Evolutionary conservation across 192 early-diverging fungal genomes (phyloP), one percentile per base, ranked within the genome.

Genomic region (Coemansia sp.): DNA sequence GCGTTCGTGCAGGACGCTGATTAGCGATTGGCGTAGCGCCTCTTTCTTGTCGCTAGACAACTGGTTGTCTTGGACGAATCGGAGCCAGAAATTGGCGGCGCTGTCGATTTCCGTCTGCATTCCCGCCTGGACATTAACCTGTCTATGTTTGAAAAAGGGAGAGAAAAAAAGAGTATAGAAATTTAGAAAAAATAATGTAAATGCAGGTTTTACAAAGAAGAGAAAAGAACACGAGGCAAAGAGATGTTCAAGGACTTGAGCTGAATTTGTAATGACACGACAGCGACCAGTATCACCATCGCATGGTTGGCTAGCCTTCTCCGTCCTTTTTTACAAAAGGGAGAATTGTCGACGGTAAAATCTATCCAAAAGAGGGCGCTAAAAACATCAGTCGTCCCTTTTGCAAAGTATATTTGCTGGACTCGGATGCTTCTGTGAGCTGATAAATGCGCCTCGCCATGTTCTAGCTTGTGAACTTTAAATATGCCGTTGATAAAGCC

Each of bases 1-100:
- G 55, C 82, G 85, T 30, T 71, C 67, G 7, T 68, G 46, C 62
- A 92, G 75, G 6, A 82, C 39, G n/a, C 55, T 64, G 15, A 67
- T 55, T 41, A 91, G 73, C 17, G 64, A 61, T 15, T 64, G 14
- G 1, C 62, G 67, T 30, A 73, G 59, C 11, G 40, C 46, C 21
- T 80, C 78, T 30, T 53, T 56, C 39, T 57, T 63, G 41, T 80
- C 71, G 30, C 41, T 30, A 11, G 58, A 2, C 11, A 80, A 19
- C 4, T 61, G n/a, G 11, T 50, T 41, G 23, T 77, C 74, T 40
- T 64, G 64, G 50, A 77, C 41, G 67, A 66, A 67, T 48, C 62
- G 66, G 64, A 77, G 33, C 74, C 74, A 77, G 53, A 77, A 77
- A 33, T 38, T 59, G 47, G 74, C 74, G 22, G 65, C 67, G 59